Conservation (phyloP, 2,329 filamentous ascomycete genomes). For the Aspergillus glaucus region DNA sequence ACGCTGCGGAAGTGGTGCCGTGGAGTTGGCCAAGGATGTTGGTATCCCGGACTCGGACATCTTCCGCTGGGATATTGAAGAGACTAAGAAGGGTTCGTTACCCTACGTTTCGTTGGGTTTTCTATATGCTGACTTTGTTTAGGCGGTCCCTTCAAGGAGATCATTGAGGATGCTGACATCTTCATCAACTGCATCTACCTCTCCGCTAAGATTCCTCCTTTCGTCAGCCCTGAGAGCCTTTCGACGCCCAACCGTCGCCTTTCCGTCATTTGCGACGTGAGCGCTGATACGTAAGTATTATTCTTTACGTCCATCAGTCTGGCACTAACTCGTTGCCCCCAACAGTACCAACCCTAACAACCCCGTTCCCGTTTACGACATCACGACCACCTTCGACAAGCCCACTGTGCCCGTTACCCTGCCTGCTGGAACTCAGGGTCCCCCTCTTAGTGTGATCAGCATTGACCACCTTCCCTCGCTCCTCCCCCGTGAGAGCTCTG, state of each 20-base stretch:
- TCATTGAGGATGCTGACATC: conserved; percentile 61
- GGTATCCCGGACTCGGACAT: conserved; percentile 67
- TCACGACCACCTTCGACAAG: conserved; percentile 79
- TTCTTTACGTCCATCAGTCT: too few species aligned
- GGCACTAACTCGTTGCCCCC: not conserved
- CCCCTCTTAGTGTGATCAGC: conserved; percentile 70
- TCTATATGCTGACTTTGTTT: conserved; percentile 17
- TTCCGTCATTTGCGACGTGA: conserved; percentile 72
- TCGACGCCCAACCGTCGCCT: conserved; percentile 64
- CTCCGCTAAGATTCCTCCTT: conserved; percentile 68
- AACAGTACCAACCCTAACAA: conserved; percentile 43
- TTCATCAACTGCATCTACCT: conserved; percentile 92
- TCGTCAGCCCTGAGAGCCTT: conserved; percentile 67
- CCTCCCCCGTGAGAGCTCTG: conserved; percentile 77
- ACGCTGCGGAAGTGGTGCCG: conserved; percentile 77
- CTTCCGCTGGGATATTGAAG: conserved; percentile 68
- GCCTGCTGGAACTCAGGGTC: conserved; percentile 45
- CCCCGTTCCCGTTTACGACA: conserved; percentile 66
- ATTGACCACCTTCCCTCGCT: conserved; percentile 82
- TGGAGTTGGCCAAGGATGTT: conserved; percentile 69
- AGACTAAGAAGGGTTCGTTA: conserved; percentile 59
- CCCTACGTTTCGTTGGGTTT: not conserved
- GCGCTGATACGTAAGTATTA: conserved; percentile 33
- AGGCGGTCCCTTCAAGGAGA: conserved; percentile 70
- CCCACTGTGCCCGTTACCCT: conserved; percentile 71